phyloP scores from a whole-genome alignment of 345 rosid genomes.

The Acer campestre region DNA sequence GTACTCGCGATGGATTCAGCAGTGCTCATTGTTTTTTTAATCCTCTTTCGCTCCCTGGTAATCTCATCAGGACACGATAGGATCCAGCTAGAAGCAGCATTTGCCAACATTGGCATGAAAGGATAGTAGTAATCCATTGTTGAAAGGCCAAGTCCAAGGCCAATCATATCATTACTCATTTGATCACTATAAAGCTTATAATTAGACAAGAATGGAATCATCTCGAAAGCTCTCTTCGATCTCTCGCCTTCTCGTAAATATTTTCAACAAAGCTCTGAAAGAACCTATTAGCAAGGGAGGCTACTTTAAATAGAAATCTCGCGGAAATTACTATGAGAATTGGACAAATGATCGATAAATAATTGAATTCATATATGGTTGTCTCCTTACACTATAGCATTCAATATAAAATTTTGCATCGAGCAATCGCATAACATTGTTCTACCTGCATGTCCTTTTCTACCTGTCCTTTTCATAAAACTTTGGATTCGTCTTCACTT shows the following conservation, averaged over 20 bases:
- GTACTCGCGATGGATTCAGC: constrained; percentile 35
- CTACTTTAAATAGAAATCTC: constrained; percentile 12
- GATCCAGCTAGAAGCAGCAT: constrained; percentile 10
- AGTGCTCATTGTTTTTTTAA: constrained; percentile 26
- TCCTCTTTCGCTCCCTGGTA: constrained; percentile 39
- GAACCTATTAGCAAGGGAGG: constrained; percentile 22
- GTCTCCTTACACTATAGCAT: constrained; percentile 18
- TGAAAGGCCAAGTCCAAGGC: constrained; percentile 35
- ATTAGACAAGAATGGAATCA: constrained; percentile 18
- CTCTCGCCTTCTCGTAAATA: constrained; percentile 10
- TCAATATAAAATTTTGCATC: constrained; percentile 8
- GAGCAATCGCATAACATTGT: constrained; percentile 22
- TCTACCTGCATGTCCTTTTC: not conserved
- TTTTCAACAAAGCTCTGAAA: constrained; percentile 41
- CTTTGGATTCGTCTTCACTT: constrained; percentile 15
- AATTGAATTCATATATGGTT: not conserved
- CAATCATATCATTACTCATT: constrained; percentile 16
- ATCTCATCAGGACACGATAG: constrained; percentile 16
- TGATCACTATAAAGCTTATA: constrained; percentile 22
- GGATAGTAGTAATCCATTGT: constrained; percentile 32
- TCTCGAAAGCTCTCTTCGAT: constrained; percentile 5
- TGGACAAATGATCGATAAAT: not conserved
- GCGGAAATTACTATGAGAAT: not conserved
- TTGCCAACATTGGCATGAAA: constrained; percentile 26
- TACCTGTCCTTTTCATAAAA: not conserved